Conservation (phyloP, 2,329 filamentous ascomycete genomes). For the Ophiocordyceps camponoti-rufipedis region DNA sequence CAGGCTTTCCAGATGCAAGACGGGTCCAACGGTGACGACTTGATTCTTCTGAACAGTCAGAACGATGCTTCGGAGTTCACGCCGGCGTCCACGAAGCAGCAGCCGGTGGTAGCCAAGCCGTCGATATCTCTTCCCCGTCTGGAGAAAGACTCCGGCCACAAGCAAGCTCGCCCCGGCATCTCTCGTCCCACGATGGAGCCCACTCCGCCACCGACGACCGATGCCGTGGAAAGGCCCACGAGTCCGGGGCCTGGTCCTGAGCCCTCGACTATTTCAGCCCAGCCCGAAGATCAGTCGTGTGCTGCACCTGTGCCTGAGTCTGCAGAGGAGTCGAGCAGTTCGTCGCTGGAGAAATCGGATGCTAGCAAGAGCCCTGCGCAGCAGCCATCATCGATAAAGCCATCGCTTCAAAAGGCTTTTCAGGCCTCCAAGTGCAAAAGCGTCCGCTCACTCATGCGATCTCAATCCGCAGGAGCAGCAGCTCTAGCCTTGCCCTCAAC, state of each 20-base stretch:
- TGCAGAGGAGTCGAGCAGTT: background rate
- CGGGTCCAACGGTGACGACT: constrained; percentile 15
- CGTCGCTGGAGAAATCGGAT: background rate
- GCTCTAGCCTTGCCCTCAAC: constrained; percentile 15
- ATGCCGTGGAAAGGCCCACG: constrained; percentile 14
- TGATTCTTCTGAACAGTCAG: constrained; percentile 17
- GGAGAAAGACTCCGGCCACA: constrained; percentile 3
- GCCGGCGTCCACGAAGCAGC: constrained; percentile 1
- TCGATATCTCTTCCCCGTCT: constrained; percentile 7
- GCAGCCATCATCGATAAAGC: constrained; percentile 1
- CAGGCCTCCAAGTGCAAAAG: constrained; percentile 4
- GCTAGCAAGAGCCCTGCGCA: background rate
- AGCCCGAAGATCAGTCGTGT: background rate
- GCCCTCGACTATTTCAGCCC: background rate
- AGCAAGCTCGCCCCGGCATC: constrained; percentile 7
- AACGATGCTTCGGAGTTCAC: constrained; percentile 9
- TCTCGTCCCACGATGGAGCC: constrained; percentile 10
- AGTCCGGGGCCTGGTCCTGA: constrained; percentile 7
- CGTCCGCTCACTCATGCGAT: constrained; percentile 13
- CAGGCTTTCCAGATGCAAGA: constrained; percentile 25
- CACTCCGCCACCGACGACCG: constrained; percentile 21
- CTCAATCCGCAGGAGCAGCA: constrained; percentile 17
- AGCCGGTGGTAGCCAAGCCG: constrained; percentile 2
- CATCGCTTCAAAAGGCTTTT: background rate
- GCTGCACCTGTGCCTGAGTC: background rate